These are phyloP conservation scores for Thuidium tamariscinum DNA, from an alignment of 225 moss, liverwort and hornwort species.

Conservation along the genomic window DNA sequence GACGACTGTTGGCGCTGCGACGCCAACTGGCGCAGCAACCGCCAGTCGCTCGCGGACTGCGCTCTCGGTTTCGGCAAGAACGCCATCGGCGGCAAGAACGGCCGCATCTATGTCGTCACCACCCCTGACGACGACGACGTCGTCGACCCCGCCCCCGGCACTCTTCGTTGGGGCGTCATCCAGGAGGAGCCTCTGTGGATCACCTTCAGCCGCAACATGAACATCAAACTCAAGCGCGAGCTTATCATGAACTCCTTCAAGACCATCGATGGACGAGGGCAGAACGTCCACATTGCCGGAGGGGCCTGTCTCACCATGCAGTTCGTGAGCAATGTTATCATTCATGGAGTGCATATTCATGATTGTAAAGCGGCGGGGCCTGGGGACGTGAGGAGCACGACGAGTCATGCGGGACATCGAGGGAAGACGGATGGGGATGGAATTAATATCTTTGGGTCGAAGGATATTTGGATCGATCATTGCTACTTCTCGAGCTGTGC, in stretches of 20 bases:
- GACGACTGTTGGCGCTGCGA: constrained; percentile 51
- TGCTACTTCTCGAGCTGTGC: constrained; percentile 28
- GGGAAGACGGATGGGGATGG: constrained; percentile 46
- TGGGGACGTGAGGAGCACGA: constrained; percentile 32
- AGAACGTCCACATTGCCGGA: constrained; percentile 39
- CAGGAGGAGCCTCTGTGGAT: constrained; percentile 51
- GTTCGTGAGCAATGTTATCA: constrained; percentile 36
- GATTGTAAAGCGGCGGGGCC: constrained; percentile 30
- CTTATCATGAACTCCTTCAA: constrained; percentile 52
- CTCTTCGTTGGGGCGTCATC: constrained; percentile 30
- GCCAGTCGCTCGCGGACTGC: constrained; percentile 28
- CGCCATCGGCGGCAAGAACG: constrained; percentile 31
- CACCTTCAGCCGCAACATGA: constrained; percentile 34
- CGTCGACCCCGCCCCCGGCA: constrained; percentile 21
- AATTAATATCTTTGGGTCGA: constrained; percentile 29
- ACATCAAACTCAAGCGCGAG: constrained; percentile 37
- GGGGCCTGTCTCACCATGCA: constrained; percentile 44
- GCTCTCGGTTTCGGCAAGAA: constrained; percentile 41
- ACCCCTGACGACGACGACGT: constrained; percentile 19
- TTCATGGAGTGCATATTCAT: constrained; percentile 34
- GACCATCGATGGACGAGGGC: constrained; percentile 41
- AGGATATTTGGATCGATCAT: constrained; percentile 48
- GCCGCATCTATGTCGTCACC: constrained; percentile 38
- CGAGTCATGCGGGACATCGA: constrained; percentile 20
- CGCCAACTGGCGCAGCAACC: constrained; percentile 14